phyloP scores from a whole-genome alignment of 2,329 filamentous ascomycete species.

The Beauveria brongniartii region DNA sequence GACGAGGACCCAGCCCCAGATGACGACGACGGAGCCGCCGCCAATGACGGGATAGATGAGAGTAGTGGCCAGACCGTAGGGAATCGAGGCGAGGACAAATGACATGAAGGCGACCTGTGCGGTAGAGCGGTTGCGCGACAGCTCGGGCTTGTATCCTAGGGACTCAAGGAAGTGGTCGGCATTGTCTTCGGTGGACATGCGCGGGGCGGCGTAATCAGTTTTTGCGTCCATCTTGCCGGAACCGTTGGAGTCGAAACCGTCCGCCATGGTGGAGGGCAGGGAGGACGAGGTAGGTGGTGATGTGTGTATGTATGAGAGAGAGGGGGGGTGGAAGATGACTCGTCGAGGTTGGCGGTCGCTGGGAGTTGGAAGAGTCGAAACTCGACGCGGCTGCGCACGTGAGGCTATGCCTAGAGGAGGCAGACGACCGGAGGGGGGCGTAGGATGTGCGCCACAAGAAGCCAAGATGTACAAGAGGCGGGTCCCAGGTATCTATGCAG shows the following conservation, averaged over 20 bases:
- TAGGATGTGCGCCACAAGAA: neutral
- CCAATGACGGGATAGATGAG: conserved; percentile 58
- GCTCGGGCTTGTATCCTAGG: conserved; percentile 59
- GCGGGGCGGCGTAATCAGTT: conserved; percentile 19
- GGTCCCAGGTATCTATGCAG: neutral
- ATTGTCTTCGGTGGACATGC: conserved; percentile 27
- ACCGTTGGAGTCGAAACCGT: conserved; percentile 4
- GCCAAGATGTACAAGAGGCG: neutral
- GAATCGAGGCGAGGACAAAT: conserved; percentile 67
- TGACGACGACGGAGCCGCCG: conserved; percentile 60
- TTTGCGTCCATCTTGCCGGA: conserved; percentile 21
- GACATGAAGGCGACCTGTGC: conserved; percentile 68
- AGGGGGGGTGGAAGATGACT: neutral
- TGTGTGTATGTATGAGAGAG: neutral
- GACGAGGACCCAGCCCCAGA: conserved; percentile 65
- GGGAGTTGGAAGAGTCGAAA: neutral
- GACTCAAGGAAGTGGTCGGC: conserved; percentile 56
- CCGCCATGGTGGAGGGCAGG: conserved; percentile 10
- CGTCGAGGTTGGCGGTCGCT: conserved; percentile 1
- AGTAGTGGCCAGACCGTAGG: conserved; percentile 65
- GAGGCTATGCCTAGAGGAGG: conserved; percentile 10
- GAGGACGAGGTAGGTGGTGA: neutral
- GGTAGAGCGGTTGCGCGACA: conserved; percentile 57
- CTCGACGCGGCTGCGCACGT: conserved; percentile 1
- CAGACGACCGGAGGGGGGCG: conserved; percentile 1